Conservation (phyloP, 2,329 filamentous ascomycete species). For the Annulohypoxylon truncatum region DNA sequence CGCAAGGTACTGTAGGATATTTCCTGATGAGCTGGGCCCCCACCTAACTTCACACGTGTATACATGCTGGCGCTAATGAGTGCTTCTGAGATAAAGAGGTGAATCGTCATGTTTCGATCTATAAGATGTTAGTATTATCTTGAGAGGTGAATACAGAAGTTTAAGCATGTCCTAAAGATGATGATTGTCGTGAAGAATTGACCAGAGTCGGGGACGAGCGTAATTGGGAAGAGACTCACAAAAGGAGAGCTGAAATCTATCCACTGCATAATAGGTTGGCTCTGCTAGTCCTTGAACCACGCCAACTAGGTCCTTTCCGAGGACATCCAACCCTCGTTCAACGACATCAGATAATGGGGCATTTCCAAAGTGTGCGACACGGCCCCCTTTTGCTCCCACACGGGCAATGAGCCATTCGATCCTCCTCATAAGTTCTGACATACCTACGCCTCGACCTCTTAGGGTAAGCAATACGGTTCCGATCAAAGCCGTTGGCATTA, state of each 20-base stretch:
- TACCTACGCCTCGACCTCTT: slow-evolving; percentile 90
- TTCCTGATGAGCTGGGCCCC: slow-evolving; percentile 82
- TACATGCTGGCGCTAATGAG: slow-evolving; percentile 93
- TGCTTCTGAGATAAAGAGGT: slow-evolving; percentile 94
- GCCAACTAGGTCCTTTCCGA: slow-evolving; percentile 90
- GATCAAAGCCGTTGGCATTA: slow-evolving; percentile 97
- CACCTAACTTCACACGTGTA: slow-evolving; percentile 87
- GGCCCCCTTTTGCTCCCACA: slow-evolving; percentile 85
- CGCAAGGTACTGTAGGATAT: slow-evolving; percentile 79
- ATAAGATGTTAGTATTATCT: not conserved
- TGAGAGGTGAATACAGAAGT: not conserved
- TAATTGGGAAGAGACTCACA: slow-evolving; percentile 53
- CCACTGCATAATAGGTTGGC: slow-evolving; percentile 93
- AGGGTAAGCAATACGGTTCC: slow-evolving; percentile 93
- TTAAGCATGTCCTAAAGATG: not conserved
- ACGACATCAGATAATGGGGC: slow-evolving; percentile 84
- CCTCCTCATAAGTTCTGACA: slow-evolving; percentile 83
- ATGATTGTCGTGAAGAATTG: not conserved
- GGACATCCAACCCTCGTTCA: slow-evolving; percentile 88
- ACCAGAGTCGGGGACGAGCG: not conserved
- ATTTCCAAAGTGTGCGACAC: slow-evolving; percentile 92
- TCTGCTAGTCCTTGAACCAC: slow-evolving; percentile 83
- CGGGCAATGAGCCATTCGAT: slow-evolving; percentile 90
- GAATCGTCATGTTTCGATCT: slow-evolving; percentile 97
- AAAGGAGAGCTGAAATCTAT: slow-evolving; percentile 96